Evolutionary conservation across 129 eudicot species (phyloP).

Genomic region (Scalesia atractyloides): DNA sequence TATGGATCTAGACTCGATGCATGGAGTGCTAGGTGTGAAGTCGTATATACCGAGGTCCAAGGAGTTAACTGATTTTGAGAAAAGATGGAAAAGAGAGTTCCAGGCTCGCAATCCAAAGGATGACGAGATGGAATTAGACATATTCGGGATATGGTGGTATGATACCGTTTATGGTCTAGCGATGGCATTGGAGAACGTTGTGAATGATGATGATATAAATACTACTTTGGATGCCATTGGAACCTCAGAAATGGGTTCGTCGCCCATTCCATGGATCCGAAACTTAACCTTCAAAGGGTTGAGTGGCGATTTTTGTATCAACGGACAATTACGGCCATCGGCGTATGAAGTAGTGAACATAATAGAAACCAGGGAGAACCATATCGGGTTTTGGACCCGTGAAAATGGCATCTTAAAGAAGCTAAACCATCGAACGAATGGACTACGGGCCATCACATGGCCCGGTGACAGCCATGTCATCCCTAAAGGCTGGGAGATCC

Average conservation of each 20-base stretch:
- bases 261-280: slow-evolving; percentile 32
- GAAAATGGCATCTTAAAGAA: slow-evolving; percentile 34
- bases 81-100: slow-evolving; percentile 47
- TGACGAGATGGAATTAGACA: slow-evolving; percentile 29
- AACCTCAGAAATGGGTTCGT: slow-evolving; percentile 45
- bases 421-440: slow-evolving; percentile 10
- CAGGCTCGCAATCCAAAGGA: slow-evolving; percentile 36
- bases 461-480: slow-evolving; percentile 40
- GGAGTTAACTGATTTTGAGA: slow-evolving; percentile 26
- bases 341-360: slow-evolving; percentile 52
- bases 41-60: slow-evolving; percentile 46
- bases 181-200: slow-evolving; percentile 38
- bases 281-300: slow-evolving; percentile 41
- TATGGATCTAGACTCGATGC: slow-evolving; percentile 46
- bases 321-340: slow-evolving; percentile 48
- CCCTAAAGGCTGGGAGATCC: slow-evolving; percentile 59
- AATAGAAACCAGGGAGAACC: slow-evolving; percentile 38
- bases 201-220: not conserved
- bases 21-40: slow-evolving; percentile 59
- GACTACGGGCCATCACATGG: slow-evolving; percentile 46
- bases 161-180: slow-evolving; percentile 49
- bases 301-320: slow-evolving; percentile 47
- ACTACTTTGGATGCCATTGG: slow-evolving; percentile 42
- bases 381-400: slow-evolving; percentile 51
- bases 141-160: slow-evolving; percentile 59